A percentile compares a stretch with the other conserved stretches of the same genome.
Conservation (phyloP, 768 basidiomycete genomes). For the Cyclocybe cylindracea region DNA sequence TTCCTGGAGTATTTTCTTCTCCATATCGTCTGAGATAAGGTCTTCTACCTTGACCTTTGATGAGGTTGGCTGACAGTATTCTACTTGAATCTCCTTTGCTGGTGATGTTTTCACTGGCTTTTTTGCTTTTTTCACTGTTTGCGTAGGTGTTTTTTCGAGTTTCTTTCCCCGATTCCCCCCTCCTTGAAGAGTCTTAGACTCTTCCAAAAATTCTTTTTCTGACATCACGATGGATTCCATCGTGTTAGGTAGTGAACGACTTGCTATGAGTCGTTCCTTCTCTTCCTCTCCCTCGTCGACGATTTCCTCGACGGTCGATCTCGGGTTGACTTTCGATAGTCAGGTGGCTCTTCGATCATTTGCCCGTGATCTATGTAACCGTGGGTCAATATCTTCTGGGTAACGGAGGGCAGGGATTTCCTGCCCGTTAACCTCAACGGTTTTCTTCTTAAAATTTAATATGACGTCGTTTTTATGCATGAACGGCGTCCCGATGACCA, state of each 20-base stretch:
- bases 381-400: background rate
- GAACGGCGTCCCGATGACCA: conserved; percentile 36
- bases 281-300: background rate
- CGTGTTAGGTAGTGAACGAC: background rate
- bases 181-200: background rate
- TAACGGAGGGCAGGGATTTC: background rate
- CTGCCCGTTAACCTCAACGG: conserved; percentile 9
- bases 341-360: background rate
- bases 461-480: conserved; percentile 21
- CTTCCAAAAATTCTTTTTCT: background rate
- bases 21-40: conserved; percentile 1
- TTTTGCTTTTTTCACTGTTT: too few relatives aligned
- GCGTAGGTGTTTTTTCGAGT: background rate
- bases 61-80: conserved; percentile 16
- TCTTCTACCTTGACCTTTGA: conserved; percentile 14
- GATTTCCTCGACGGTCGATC: background rate
- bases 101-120: too few relatives aligned
- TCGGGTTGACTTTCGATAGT: background rate
- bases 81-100: too few relatives aligned
- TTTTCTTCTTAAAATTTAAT: conserved; percentile 22
- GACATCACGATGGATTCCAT: background rate
- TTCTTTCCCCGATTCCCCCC: background rate
- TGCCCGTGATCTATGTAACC: background rate
- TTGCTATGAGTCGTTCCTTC: too few relatives aligned
- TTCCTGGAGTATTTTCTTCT: background rate